A percentile compares a stretch with the other conserved stretches of the same genome.
phyloP scores from a whole-genome alignment of 345 rosid genomes.

The Syzygium aqueum region DNA sequence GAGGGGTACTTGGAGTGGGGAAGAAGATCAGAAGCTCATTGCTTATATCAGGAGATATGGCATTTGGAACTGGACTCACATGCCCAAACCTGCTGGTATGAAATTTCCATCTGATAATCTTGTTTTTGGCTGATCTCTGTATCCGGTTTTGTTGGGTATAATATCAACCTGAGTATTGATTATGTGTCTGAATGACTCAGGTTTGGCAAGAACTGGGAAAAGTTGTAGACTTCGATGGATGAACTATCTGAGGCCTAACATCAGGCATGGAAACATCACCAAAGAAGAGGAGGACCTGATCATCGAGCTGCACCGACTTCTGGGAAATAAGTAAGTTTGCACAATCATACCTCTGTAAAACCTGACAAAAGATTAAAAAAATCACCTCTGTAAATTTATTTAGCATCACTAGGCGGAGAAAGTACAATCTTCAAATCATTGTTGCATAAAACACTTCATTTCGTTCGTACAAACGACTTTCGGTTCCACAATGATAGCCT shows the following conservation, averaged over 20 bases:
- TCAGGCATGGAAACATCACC: conserved; percentile 2
- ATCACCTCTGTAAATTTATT: not conserved
- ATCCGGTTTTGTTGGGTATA: not conserved
- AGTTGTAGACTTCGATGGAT: conserved; percentile 13
- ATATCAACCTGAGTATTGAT: not conserved
- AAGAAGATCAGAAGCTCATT: conserved; percentile 3
- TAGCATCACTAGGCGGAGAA: not conserved
- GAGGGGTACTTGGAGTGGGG: conserved; percentile 2
- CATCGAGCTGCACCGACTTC: not conserved
- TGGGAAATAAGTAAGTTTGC: conserved; percentile 1
- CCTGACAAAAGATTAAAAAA: not conserved
- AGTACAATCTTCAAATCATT: not conserved
- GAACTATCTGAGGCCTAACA: conserved; percentile 7
- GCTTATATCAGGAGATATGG: conserved; percentile 4
- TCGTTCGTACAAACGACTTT: not conserved
- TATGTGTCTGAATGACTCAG: not conserved
- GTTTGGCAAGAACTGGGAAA: conserved; percentile 3
- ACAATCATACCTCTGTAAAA: not conserved
- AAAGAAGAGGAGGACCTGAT: not conserved
- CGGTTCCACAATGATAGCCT: not conserved
- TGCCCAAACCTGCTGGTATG: not conserved
- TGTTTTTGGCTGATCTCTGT: not conserved
- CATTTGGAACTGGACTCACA: conserved; percentile 7
- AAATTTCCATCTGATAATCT: not conserved
- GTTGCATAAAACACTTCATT: not conserved